A percentile compares a stretch with the other conserved stretches of the same genome.
phyloP scores from a whole-genome alignment of 495 filamentous ascomycete species.

The Wilcoxina mikolae region DNA sequence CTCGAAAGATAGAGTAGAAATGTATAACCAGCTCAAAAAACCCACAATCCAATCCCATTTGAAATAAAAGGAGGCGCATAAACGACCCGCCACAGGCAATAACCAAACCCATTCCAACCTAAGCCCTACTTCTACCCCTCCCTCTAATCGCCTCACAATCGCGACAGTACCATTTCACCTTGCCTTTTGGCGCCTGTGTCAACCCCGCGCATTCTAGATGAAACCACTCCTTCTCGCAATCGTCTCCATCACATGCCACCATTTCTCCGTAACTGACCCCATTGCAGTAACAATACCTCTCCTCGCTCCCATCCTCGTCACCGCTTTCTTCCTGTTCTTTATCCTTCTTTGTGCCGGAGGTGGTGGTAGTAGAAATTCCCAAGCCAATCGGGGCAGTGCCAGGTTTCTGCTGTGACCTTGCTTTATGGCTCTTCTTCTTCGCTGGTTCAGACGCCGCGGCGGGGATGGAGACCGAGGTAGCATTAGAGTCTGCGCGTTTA shows the following conservation, averaged over 20 bases:
- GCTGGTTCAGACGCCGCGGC: conserved; percentile 1
- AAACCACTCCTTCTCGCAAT: conserved; percentile 87
- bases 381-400: conserved; percentile 2
- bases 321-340: conserved; percentile 47
- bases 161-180: conserved; percentile 85
- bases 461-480: not conserved
- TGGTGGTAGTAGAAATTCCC: conserved; percentile 14
- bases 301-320: conserved; percentile 67
- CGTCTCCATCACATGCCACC: conserved; percentile 89
- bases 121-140: too few species aligned
- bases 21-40: too few species aligned
- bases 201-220: conserved; percentile 85
- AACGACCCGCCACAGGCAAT: too few species aligned
- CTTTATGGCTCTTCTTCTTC: conserved; percentile 20
- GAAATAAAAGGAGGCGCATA: too few species aligned
- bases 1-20: too few species aligned
- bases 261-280: conserved; percentile 90
- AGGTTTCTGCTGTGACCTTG: conserved; percentile 10
- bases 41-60: too few species aligned
- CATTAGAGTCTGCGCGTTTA: conserved; percentile 23
- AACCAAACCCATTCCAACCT: too few species aligned
- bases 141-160: too few species aligned
- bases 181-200: conserved; percentile 67
- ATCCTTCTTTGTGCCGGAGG: conserved; percentile 24
- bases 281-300: conserved; percentile 85